Conservation (phyloP, 1,284 basidiomycete genomes). For the Bjerkandera adusta region DNA sequence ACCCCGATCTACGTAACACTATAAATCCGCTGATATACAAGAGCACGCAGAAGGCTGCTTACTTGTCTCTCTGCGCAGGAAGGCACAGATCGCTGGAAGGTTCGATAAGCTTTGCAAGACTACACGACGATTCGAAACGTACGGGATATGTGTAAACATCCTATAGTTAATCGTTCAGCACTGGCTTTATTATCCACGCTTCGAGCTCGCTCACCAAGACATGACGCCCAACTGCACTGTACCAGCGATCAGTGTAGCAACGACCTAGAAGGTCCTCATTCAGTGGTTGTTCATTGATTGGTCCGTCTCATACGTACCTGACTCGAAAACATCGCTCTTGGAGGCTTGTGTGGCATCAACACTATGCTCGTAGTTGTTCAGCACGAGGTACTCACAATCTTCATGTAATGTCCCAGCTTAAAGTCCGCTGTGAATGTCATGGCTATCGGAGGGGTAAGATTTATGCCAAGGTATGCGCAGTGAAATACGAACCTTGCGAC, state of each 20-base stretch:
- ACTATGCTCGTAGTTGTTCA: background rate
- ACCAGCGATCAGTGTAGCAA: constrained; percentile 61
- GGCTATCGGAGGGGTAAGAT: constrained; percentile 18
- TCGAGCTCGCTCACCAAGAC: constrained; percentile 38
- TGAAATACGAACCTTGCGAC: constrained; percentile 34
- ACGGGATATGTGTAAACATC: constrained; percentile 62
- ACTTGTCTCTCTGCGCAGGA: constrained; percentile 42
- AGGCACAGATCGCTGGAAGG: constrained; percentile 41
- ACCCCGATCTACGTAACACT: constrained; percentile 34
- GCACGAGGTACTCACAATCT: constrained; percentile 33
- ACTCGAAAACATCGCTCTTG: constrained; percentile 53
- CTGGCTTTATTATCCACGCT: background rate
- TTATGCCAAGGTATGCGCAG: background rate
- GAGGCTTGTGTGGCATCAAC: constrained; percentile 24
- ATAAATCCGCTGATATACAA: background rate
- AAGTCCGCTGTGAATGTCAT: constrained; percentile 60
- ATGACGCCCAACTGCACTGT: constrained; percentile 65
- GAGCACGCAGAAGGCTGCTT: constrained; percentile 18
- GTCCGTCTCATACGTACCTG: constrained; percentile 30
- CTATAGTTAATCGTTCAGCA: constrained; percentile 18
- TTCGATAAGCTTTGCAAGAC: too few species aligned
- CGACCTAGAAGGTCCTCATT: constrained; percentile 40
- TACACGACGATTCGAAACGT: constrained; percentile 7
- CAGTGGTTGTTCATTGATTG: constrained; percentile 18
- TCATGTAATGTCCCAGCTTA: constrained; percentile 76